phyloP scores from a whole-genome alignment of 225 moss, liverwort and hornwort genomes.

The Sphagnum contortum region DNA sequence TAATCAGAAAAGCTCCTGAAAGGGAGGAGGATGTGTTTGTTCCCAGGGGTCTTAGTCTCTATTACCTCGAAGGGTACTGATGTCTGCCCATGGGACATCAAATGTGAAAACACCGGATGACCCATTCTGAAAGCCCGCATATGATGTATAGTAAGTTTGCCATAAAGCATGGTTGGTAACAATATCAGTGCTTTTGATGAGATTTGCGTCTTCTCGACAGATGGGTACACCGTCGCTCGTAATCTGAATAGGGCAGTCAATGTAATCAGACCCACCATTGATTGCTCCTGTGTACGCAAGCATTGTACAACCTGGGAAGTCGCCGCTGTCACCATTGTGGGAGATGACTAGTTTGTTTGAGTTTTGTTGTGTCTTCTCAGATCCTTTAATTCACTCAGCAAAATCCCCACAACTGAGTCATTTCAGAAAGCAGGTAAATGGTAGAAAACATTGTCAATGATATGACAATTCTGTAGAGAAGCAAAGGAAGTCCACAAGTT shows the following conservation, averaged over 20 bases:
- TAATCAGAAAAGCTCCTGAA: too few relatives aligned
- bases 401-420: too few relatives aligned
- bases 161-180: slow-evolving; percentile 4
- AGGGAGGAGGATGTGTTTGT: too few relatives aligned
- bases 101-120: slow-evolving; percentile 46
- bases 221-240: slow-evolving; percentile 64
- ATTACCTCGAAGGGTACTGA: slow-evolving; percentile 42
- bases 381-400: too few relatives aligned
- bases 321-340: slow-evolving; percentile 90
- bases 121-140: slow-evolving; percentile 24
- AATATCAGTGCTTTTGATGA: slow-evolving; percentile 42
- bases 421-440: too few relatives aligned
- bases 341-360: slow-evolving; percentile 16
- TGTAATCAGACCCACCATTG: slow-evolving; percentile 71
- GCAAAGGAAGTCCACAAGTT: too few relatives aligned
- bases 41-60: too few relatives aligned
- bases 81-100: slow-evolving; percentile 54
- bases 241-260: slow-evolving; percentile 87
- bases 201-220: slow-evolving; percentile 55
- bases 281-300: slow-evolving; percentile 65
- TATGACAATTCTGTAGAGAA: too few relatives aligned
- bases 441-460: too few relatives aligned
- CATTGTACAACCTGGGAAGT: slow-evolving; percentile 66
- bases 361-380: too few relatives aligned
- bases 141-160: slow-evolving; percentile 2